Evolutionary conservation across 2,329 filamentous ascomycete genomes (phyloP).

Genomic region (Cytospora chrysosperma): DNA sequence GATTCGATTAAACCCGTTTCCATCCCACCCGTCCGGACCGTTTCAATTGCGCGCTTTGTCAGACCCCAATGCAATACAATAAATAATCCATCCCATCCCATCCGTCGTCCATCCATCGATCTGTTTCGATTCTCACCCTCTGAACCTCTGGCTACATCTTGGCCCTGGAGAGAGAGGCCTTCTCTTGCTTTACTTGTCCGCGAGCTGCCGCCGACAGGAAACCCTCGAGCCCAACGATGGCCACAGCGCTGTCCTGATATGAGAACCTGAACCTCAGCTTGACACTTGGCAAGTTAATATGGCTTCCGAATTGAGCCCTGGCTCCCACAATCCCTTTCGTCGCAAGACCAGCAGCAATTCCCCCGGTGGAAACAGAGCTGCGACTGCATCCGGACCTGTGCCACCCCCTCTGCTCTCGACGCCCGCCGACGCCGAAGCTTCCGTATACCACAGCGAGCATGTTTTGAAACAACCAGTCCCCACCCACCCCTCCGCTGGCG

Average conservation of each 20-base stretch:
- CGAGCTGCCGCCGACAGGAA: not conserved
- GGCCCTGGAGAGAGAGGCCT: too few relatives aligned
- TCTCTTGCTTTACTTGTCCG: not conserved
- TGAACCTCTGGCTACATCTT: too few relatives aligned
- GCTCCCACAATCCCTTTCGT: slow-evolving; percentile 54
- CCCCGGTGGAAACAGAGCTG: slow-evolving; percentile 10
- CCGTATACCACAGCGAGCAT: not conserved
- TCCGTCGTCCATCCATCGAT: too few relatives aligned
- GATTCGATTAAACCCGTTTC: not conserved
- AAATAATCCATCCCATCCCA: not conserved
- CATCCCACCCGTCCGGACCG: not conserved
- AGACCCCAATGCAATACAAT: not conserved
- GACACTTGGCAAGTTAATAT: slow-evolving; percentile 32
- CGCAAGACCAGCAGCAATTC: slow-evolving; percentile 38
- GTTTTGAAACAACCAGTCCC: slow-evolving; percentile 23
- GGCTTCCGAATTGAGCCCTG: slow-evolving; percentile 36
- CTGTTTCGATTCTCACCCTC: too few relatives aligned
- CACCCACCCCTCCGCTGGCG: slow-evolving; percentile 32
- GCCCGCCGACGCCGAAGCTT: slow-evolving; percentile 13
- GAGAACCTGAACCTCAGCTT: slow-evolving; percentile 7
- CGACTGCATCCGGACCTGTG: slow-evolving; percentile 22
- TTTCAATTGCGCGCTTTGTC: not conserved
- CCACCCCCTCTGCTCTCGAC: slow-evolving; percentile 15
- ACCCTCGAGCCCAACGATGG: not conserved
- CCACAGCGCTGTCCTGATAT: slow-evolving; percentile 7